A percentile compares a stretch with the other conserved stretches of the same genome.
Conservation (phyloP, 176 grass and related monocot genomes). For the Lolium perenne region DNA sequence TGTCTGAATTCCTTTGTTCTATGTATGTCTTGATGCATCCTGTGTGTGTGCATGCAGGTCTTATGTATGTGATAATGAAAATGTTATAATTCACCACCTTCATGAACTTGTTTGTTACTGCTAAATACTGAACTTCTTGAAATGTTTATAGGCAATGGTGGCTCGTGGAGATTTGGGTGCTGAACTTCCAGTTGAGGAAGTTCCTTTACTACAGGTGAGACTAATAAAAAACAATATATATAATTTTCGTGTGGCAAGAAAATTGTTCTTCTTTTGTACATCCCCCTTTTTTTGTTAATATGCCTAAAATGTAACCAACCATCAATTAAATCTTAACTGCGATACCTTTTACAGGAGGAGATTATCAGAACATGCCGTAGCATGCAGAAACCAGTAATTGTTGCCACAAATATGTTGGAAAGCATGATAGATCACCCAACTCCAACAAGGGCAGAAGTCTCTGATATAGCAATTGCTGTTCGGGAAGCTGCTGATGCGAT, state of each 20-base stretch:
- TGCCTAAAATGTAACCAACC: not conserved
- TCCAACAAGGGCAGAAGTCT: slow-evolving; percentile 95
- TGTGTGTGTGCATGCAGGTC: not conserved
- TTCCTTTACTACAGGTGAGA: slow-evolving; percentile 91
- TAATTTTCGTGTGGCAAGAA: not conserved
- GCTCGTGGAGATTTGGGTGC: slow-evolving; percentile 96
- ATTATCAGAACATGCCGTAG: slow-evolving; percentile 82
- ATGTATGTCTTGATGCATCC: slow-evolving; percentile 15
- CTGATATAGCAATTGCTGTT: slow-evolving; percentile 95
- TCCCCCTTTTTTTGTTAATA: not conserved
- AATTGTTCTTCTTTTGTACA: slow-evolving; percentile 13
- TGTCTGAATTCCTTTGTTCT: not conserved
- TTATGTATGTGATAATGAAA: not conserved
- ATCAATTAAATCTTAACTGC: not conserved
- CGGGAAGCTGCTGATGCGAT: slow-evolving; percentile 95
- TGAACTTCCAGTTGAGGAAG: slow-evolving; percentile 98
- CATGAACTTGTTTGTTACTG: slow-evolving; percentile 26
- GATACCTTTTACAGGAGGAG: slow-evolving; percentile 64
- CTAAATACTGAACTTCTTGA: slow-evolving; percentile 49
- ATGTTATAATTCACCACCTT: not conserved
- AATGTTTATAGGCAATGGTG: slow-evolving; percentile 90
- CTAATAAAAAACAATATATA: not conserved
- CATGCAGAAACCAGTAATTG: slow-evolving; percentile 95
- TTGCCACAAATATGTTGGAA: slow-evolving; percentile 98
- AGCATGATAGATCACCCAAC: slow-evolving; percentile 99